Evolutionary conservation across 208 protist species (phyloP).

Genomic region (Angomonas ambiguus): DNA sequence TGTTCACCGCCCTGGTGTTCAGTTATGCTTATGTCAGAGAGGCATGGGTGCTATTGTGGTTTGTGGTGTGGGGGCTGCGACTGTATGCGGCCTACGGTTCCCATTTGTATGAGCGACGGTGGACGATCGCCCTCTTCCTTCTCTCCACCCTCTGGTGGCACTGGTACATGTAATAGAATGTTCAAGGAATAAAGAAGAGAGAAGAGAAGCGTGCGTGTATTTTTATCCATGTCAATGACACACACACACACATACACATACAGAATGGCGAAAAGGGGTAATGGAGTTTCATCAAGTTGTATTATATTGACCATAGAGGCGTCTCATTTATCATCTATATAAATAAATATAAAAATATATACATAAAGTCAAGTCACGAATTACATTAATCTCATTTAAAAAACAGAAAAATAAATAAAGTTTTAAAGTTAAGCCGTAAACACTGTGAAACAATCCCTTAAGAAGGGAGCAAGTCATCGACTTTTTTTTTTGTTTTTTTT

Average conservation of each 20-base stretch:
- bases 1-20: conserved; percentile 38
- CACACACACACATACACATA: conserved; percentile 4
- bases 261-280: conserved; percentile 3
- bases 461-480: not conserved
- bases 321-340: no score
- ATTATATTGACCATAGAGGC: no score
- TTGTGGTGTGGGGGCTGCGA: conserved; percentile 21
- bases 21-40: conserved; percentile 18
- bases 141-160: conserved; percentile 24
- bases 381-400: no score
- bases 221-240: not conserved
- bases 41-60: conserved; percentile 31
- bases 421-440: no score
- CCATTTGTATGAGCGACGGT: conserved; percentile 10
- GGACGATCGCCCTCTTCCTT: conserved; percentile 23
- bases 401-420: no score
- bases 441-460: no score
- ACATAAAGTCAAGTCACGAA: no score
- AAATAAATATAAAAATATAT: conserved; percentile 9
- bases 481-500: conserved; percentile 11
- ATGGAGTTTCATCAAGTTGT: no score
- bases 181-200: no score
- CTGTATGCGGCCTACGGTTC: conserved; percentile 18
- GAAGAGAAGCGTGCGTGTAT: not conserved
- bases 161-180: not conserved